Conservation (phyloP, 2,329 filamentous ascomycete species). For the Cercospora beticola region DNA sequence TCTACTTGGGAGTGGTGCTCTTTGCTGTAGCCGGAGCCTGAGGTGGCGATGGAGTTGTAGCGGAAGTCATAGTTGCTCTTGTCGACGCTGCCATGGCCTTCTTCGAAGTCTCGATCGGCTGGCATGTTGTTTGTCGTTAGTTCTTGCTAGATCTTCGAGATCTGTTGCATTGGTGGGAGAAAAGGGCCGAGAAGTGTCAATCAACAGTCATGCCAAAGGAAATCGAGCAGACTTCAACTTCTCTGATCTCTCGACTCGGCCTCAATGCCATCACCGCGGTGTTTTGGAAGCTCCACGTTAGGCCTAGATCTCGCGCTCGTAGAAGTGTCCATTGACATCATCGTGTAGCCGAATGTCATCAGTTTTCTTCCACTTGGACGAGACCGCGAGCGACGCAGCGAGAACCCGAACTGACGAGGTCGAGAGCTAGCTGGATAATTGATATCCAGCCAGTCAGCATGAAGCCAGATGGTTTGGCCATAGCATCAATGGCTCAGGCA, state of each 20-base stretch:
- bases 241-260: not conserved
- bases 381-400: not conserved
- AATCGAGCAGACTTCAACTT: not conserved
- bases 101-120: not conserved
- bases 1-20: constrained; percentile 1
- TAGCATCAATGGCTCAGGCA: not conserved
- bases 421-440: not conserved
- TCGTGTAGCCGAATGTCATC: not conserved
- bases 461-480: not conserved
- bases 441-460: not conserved
- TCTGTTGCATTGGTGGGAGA: not conserved
- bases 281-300: not conserved
- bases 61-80: not conserved
- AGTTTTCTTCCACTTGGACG: not conserved
- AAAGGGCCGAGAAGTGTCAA: not conserved
- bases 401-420: not conserved
- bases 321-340: not conserved
- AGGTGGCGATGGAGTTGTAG: constrained; percentile 10
- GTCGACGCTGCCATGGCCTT: not conserved
- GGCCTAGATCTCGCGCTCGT: not conserved
- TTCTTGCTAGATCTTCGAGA: not conserved
- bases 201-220: not conserved
- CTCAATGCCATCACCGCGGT: not conserved
- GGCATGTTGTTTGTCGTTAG: not conserved
- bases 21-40: constrained; percentile 8